Evolutionary conservation across 371 early-diverging fungal species (phyloP).

Genomic region (Actinomortierella ambigua): DNA sequence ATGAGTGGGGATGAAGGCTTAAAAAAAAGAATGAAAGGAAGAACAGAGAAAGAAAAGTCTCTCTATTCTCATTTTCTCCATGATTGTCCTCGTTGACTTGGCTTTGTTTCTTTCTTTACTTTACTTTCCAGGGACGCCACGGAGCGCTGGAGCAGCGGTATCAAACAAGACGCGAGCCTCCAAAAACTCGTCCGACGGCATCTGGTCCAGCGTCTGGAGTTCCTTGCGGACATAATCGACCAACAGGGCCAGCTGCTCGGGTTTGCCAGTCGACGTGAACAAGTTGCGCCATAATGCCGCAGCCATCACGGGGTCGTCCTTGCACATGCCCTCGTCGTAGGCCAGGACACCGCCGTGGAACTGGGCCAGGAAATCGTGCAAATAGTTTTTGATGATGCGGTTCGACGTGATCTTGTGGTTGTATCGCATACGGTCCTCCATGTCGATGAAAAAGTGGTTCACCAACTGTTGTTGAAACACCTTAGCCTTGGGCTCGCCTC

Average conservation of each 20-base stretch:
- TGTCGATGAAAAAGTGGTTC: constrained; percentile 88
- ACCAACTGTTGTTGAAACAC: constrained; percentile 87
- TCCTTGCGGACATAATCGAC: constrained; percentile 71
- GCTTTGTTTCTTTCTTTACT: background rate
- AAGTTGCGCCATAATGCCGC: constrained; percentile 92
- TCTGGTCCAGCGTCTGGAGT: constrained; percentile 62
- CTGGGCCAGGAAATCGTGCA: constrained; percentile 81
- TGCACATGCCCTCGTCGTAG: constrained; percentile 92
- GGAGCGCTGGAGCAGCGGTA: constrained; percentile 27
- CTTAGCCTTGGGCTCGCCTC: constrained; percentile 73
- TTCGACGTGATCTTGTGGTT: constrained; percentile 67
- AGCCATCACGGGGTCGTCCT: constrained; percentile 89
- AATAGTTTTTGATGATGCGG: constrained; percentile 72
- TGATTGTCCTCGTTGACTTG: no score
- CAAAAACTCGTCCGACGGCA: constrained; percentile 40
- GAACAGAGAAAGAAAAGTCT: no score
- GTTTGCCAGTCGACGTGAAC: constrained; percentile 65
- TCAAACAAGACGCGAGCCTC: constrained; percentile 32
- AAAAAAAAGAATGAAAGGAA: no score
- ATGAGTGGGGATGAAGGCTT: no score
- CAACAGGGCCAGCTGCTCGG: constrained; percentile 60
- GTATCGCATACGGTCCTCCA: constrained; percentile 79
- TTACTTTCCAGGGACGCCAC: constrained; percentile 44
- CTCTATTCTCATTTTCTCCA: no score
- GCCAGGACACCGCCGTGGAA: constrained; percentile 92